These are phyloP conservation scores for Wolfiporia cocos DNA, from an alignment of 1,284 basidiomycete genomes.

Conservation along the genomic window DNA sequence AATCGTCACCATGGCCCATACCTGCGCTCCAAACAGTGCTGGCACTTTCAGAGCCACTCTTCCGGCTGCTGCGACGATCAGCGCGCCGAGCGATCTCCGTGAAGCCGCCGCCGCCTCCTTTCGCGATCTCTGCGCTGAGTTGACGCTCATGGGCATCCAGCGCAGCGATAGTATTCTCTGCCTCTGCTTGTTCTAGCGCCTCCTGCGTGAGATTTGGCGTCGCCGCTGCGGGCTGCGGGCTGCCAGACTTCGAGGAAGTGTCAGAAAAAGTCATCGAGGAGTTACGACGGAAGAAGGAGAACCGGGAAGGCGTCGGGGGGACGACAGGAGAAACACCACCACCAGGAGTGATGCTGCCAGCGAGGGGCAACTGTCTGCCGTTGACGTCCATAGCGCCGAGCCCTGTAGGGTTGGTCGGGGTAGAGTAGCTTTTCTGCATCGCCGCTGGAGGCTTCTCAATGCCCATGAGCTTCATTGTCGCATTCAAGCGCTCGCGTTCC, in stretches of 20 bases:
- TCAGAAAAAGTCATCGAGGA: slow-evolving; percentile 35
- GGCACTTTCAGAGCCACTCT: slow-evolving; percentile 55
- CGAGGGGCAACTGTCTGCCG: slow-evolving; percentile 16
- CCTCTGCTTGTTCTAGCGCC: slow-evolving; percentile 70
- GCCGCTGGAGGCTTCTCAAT: slow-evolving; percentile 55
- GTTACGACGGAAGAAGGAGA: slow-evolving; percentile 63
- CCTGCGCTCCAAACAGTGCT: slow-evolving; percentile 83
- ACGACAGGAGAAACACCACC: slow-evolving; percentile 9
- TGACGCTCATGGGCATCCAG: slow-evolving; percentile 70
- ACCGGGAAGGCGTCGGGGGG: slow-evolving; percentile 35
- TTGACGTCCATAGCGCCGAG: slow-evolving; percentile 2
- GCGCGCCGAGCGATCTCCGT: slow-evolving; percentile 60
- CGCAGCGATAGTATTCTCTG: slow-evolving; percentile 63
- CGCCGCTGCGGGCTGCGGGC: slow-evolving; percentile 23
- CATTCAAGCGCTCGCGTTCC: slow-evolving; percentile 80
- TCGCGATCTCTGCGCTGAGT: slow-evolving; percentile 69
- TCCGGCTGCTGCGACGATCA: slow-evolving; percentile 45
- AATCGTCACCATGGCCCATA: slow-evolving; percentile 59
- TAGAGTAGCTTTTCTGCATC: slow-evolving; percentile 37
- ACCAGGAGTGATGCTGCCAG: slow-evolving; percentile 24
- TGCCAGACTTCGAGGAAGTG: slow-evolving; percentile 36
- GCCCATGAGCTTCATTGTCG: slow-evolving; percentile 90
- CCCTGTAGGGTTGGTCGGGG: slow-evolving; percentile 25
- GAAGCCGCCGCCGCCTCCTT: slow-evolving; percentile 65
- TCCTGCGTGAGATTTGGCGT: slow-evolving; percentile 59